Evolutionary conservation across 2,329 filamentous ascomycete genomes (phyloP).

Genomic region (Periconia sp.): DNA sequence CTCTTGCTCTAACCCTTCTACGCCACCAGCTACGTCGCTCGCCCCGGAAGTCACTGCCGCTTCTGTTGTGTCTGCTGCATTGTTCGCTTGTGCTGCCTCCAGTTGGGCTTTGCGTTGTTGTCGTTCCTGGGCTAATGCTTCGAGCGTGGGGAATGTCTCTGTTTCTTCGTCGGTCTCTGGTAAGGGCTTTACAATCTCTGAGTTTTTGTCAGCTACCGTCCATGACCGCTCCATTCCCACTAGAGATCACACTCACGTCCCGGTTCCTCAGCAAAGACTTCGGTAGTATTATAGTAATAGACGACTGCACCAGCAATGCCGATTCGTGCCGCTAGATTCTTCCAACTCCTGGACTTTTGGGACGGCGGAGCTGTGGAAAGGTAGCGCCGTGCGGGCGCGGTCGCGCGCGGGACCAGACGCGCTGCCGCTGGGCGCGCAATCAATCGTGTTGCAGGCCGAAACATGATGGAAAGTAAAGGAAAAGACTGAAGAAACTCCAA

Average conservation of each 20-base stretch:
- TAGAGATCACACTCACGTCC: constrained; percentile 62
- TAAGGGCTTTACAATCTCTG: constrained; percentile 31
- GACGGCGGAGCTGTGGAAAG: constrained; percentile 62
- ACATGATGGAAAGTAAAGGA: constrained; percentile 48
- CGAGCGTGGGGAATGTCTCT: constrained; percentile 48
- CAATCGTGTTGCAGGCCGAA: constrained; percentile 53
- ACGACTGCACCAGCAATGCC: constrained; percentile 73
- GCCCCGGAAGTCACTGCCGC: constrained; percentile 18
- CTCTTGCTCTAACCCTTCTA: constrained; percentile 72
- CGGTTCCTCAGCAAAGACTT: constrained; percentile 81
- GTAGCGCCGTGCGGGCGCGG: constrained; percentile 48
- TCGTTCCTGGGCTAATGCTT: constrained; percentile 47
- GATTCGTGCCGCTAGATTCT: constrained; percentile 72
- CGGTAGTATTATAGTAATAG: constrained; percentile 94
- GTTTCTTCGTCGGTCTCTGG: constrained; percentile 45
- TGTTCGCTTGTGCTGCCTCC: constrained; percentile 24
- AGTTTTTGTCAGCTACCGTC: constrained; percentile 13
- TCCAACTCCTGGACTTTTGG: constrained; percentile 77
- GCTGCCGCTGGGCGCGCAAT: constrained; percentile 36
- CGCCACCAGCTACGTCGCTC: constrained; percentile 25
- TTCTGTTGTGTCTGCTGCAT: constrained; percentile 9
- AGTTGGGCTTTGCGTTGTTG: constrained; percentile 39
- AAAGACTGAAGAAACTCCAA: neutral
- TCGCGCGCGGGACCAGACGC: constrained; percentile 43
- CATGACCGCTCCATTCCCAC: neutral